Percentiles rank a stretch among this genome's conserved stretches.
These are phyloP conservation scores for Flaveria bidentis DNA, from an alignment of 129 eudicot genomes.

Conservation along the genomic window DNA sequence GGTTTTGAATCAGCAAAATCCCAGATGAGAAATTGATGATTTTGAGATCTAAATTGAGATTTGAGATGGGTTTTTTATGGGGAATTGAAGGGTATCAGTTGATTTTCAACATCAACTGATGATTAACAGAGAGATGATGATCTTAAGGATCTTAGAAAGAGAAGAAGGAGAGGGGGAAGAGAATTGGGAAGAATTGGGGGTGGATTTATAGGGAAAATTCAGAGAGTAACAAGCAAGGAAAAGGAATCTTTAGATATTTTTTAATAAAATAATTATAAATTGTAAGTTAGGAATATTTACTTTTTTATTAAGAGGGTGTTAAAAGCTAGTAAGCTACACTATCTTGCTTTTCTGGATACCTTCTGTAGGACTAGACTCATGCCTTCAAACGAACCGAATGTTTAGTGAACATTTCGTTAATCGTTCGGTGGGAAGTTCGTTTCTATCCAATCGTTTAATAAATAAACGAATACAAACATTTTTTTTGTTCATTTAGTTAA, in stretches of 20 bases:
- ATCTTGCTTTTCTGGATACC: too few relatives aligned
- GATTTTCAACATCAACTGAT: not conserved
- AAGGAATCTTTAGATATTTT: conserved; percentile 23
- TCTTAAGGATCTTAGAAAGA: conserved; percentile 25
- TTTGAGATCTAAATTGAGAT: conserved; percentile 1
- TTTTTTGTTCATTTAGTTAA: too few relatives aligned
- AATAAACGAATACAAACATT: too few relatives aligned
- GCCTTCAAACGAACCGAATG: too few relatives aligned
- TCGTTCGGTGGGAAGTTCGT: too few relatives aligned
- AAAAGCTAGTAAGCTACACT: too few relatives aligned
- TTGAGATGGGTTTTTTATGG: too few relatives aligned
- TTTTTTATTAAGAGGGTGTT: not conserved
- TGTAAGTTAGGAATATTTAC: conserved; percentile 15
- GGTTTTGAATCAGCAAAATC: conserved; percentile 2
- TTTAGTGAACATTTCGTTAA: too few relatives aligned
- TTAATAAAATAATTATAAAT: conserved; percentile 11
- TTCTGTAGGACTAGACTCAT: too few relatives aligned
- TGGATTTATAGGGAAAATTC: conserved; percentile 58
- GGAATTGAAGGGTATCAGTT: too few relatives aligned
- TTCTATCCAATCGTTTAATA: too few relatives aligned
- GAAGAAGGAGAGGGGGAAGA: conserved; percentile 51
- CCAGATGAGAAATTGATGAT: conserved; percentile 17
- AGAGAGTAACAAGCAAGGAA: conserved; percentile 32
- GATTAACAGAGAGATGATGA: conserved; percentile 18
- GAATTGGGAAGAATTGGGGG: conserved; percentile 38